Evolutionary conservation across 73 alveolate species (phyloP), one percentile per base, ranked within the genome.

Genomic region (Blepharisma japonicum): DNA sequence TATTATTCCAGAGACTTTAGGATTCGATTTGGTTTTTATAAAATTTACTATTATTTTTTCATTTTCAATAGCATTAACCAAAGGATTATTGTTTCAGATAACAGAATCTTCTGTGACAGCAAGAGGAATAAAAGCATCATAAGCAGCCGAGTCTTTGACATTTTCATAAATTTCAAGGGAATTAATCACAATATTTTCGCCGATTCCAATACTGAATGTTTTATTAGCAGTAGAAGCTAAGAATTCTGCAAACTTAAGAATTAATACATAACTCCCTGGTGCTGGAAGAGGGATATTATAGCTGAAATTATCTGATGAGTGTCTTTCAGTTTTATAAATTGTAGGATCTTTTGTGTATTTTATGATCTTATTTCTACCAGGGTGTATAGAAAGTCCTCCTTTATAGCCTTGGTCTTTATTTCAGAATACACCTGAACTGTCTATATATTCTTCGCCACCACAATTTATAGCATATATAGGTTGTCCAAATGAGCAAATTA

Each of bases 371-470:
- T n/a, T 20, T 4, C 23, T 39, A 5, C 46, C 23, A 25, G 23
- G 46, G 5, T 9, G 47, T 61, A 18, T 11, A 5, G 50, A 9
- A 14, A 25, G 14, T 14, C 74, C 74, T 25, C 74, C 74, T 14
- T 61, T 39, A 61, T 18, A 61, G 47, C 23, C 38, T 14, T 14
- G 14, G 48, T 61, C 74, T 20, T 25, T n/a, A 14, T n/a, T 14
- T 48, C 74, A 61, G 47, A 18, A 9, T 14, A 39, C 46, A 8
- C 74, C 74, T 61, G 39, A 14, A 14, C 47, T 14, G 46, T 61
- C 74, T 11, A 61, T 25, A 25, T 61, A 61, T 14, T 61, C 74
- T 61, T 61, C 74, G 23, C 74, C 74, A 18, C 74, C 74, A 25
- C 74, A 61, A 39, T 61, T 61, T 61, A 61, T 4, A 9, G 74